phyloP scores from a whole-genome alignment of 176 grass and related monocot genomes.

The Elymus sibiricus region DNA sequence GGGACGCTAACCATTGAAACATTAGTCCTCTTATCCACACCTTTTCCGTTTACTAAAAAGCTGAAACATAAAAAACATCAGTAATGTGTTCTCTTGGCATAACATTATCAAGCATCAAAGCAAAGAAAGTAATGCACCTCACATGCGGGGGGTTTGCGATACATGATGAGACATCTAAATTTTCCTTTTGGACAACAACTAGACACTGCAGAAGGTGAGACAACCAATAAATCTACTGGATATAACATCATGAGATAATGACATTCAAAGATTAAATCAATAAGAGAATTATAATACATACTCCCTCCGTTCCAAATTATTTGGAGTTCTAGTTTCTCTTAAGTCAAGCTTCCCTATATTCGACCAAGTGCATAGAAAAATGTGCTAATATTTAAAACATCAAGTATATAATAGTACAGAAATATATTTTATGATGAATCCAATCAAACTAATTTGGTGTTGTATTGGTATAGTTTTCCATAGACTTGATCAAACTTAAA shows the following conservation, averaged over 20 bases:
- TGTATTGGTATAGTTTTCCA: not conserved
- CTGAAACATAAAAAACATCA: constrained; percentile 46
- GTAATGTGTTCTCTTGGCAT: constrained; percentile 11
- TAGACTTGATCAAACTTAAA: not conserved
- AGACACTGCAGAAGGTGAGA: constrained; percentile 54
- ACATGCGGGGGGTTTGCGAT: constrained; percentile 69
- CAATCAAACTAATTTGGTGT: not conserved
- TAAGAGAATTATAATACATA: not conserved
- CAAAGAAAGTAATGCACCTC: constrained; percentile 57
- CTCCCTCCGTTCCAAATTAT: not conserved
- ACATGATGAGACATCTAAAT: constrained; percentile 78
- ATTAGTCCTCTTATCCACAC: constrained; percentile 88
- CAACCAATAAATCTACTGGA: not conserved
- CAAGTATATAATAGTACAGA: not conserved
- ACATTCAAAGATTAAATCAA: not conserved
- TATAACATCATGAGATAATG: constrained; percentile 6
- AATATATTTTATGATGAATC: not conserved
- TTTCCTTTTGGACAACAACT: constrained; percentile 74
- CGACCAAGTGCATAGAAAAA: not conserved
- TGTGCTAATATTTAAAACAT: not conserved
- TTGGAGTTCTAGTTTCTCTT: not conserved
- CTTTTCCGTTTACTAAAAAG: constrained; percentile 92
- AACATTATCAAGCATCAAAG: constrained; percentile 8
- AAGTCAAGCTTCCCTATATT: not conserved
- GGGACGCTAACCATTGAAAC: constrained; percentile 60